These are phyloP conservation scores for Gossypium schwendimanii DNA, from an alignment of 441 rosid species.

Conservation along the genomic window DNA sequence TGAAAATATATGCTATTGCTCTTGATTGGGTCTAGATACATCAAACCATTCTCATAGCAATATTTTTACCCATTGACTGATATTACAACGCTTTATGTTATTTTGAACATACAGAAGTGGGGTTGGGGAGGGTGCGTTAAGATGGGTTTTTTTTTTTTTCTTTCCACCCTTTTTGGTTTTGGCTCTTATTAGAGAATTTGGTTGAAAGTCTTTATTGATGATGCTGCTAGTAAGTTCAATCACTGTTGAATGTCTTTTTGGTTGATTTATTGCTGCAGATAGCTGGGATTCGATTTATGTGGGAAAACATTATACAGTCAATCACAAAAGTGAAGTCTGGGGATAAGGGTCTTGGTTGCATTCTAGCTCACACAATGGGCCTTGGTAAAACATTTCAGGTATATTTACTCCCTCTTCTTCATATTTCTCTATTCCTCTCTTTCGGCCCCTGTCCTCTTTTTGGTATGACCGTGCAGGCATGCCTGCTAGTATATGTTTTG, in stretches of 20 bases:
- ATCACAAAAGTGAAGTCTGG: conserved; percentile 80
- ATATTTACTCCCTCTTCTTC: conserved; percentile 14
- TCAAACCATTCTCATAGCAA: neutral
- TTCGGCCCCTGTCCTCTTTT: conserved; percentile 1
- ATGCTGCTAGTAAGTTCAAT: neutral
- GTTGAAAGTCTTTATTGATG: conserved; percentile 3
- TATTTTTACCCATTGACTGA: conserved; percentile 1
- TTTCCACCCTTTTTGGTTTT: neutral
- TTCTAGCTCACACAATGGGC: conserved; percentile 99
- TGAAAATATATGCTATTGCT: neutral
- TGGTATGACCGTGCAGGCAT: conserved; percentile 6
- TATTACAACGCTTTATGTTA: neutral
- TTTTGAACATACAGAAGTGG: neutral
- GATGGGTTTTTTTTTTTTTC: neutral
- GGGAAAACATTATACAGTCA: conserved; percentile 98
- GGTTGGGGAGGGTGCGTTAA: neutral
- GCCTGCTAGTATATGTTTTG: neutral
- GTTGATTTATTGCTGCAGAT: conserved; percentile 49
- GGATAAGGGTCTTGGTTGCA: conserved; percentile 98
- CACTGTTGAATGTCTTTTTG: conserved; percentile 1
- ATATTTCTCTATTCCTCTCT: neutral
- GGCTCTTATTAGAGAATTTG: neutral
- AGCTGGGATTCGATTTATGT: conserved; percentile 92
- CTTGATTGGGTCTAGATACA: neutral
- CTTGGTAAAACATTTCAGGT: conserved; percentile 99